phyloP scores from a whole-genome alignment of 208 protist genomes.

The Leishmania arabica region DNA sequence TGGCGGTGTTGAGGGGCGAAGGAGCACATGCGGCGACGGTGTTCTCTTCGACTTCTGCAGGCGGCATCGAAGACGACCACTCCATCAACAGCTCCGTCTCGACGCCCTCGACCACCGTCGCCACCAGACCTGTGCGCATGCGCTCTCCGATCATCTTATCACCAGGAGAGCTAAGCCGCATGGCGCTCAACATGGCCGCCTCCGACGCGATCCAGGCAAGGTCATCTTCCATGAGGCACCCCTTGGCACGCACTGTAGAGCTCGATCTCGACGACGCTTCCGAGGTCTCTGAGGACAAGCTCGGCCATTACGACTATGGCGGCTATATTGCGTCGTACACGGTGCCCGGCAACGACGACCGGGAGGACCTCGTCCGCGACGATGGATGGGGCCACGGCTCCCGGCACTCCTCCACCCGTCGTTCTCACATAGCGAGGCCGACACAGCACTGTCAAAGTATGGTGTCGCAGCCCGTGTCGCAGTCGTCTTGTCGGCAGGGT shows the following conservation, averaged over 20 bases:
- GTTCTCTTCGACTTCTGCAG: not conserved
- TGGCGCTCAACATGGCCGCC: not conserved
- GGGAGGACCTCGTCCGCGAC: not conserved
- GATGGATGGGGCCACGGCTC: not conserved
- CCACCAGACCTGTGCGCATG: not conserved
- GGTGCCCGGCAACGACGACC: not conserved
- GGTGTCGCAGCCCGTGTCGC: not conserved
- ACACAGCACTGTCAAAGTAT: not conserved
- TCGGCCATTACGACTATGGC: not conserved
- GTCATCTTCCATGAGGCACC: not conserved
- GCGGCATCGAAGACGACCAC: not conserved
- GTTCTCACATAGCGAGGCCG: not conserved
- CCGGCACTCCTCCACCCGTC: not conserved
- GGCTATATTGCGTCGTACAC: constrained; percentile 17
- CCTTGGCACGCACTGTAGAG: not conserved
- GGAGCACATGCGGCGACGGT: not conserved
- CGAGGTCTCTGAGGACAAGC: not conserved
- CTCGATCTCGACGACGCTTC: not conserved
- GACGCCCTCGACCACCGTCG: constrained; percentile 17
- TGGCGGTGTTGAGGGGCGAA: not conserved
- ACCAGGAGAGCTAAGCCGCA: constrained; percentile 14
- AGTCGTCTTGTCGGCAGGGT: not conserved
- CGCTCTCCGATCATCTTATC: constrained; percentile 30
- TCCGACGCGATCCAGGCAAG: not conserved
- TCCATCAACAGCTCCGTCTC: not conserved